Base-by-base conservation (phyloP, 1,284 basidiomycete genomes). In the Hymenochaete sp. region DNA sequence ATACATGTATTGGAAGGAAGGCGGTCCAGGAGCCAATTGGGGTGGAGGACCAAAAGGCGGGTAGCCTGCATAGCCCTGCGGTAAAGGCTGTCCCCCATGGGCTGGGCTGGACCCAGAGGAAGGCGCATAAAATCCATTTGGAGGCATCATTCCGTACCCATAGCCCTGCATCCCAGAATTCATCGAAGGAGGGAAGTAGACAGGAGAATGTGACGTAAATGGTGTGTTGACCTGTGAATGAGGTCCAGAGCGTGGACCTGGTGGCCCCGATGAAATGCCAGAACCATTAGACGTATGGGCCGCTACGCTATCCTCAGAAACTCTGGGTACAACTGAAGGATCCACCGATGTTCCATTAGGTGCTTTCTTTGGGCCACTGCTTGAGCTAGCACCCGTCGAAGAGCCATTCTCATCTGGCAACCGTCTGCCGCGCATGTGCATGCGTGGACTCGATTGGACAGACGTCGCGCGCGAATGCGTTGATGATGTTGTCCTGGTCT, bases 361-460 rank as follows among this genome's bases (percentile, higher is more conserved):
- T 13, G 43, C 25, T 35, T 31, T 44, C 36, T 42, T 43, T 19
- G 46, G 3, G 24, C 16, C 31, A 9, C 32, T 37, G 36, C 41
- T 48, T 24, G 37, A 38, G 13, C 35, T 37, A 14, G 27, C 26
- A 32, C 13, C 25, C n/a, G n/a, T n/a, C n/a, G n/a, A n/a, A n/a
- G n/a, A n/a, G n/a, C n/a, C n/a, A n/a, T n/a, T n/a, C 11, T 51
- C 45, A 9, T 51, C 45, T 9, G 49, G 45, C 13, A 51, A 31
- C 19, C 41, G 32, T 24, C 49, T 42, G 11, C 49, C 49, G 22
- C 49, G 40, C 19, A 28, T 35, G 4, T 33, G 35, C 18, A 42
- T 19, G n/a, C 38, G 38, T 9, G 49, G 49, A 32, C 49, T 51
- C 10, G 49, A 51, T 16, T 51, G 49, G 4, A 47, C 45, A 19